These are phyloP conservation scores for Aspergillus cejpii DNA, from an alignment of 2,329 filamentous ascomycete genomes.

Conservation along the genomic window DNA sequence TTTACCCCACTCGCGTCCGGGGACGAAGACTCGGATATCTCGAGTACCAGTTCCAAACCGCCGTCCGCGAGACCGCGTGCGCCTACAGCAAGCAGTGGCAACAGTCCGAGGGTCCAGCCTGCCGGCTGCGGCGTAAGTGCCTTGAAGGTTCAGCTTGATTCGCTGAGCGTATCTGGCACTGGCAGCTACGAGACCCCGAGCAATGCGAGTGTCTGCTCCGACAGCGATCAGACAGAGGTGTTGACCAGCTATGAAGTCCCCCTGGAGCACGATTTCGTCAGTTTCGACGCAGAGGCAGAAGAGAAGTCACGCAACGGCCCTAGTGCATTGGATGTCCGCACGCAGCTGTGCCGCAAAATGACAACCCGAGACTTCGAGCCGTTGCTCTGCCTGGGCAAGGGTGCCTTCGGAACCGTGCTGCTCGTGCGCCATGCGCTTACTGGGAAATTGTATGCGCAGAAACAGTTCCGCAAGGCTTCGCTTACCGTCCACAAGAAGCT, in stretches of 20 bases:
- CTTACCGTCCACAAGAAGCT: constrained; percentile 92
- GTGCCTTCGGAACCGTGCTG: constrained; percentile 89
- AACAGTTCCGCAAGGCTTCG: constrained; percentile 96
- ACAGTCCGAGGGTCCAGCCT: constrained; percentile 47
- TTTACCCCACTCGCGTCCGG: constrained; percentile 41
- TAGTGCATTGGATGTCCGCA: constrained; percentile 51
- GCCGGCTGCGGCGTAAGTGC: constrained; percentile 68
- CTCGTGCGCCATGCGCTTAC: constrained; percentile 85
- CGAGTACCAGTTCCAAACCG: constrained; percentile 32
- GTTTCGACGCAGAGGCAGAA: constrained; percentile 45
- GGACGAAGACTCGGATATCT: constrained; percentile 44
- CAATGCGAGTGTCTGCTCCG: constrained; percentile 55
- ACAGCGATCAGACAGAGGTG: constrained; percentile 61
- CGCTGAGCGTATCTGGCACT: constrained; percentile 59
- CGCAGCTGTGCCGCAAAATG: constrained; percentile 68
- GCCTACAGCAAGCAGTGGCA: constrained; percentile 25
- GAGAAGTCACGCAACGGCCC: constrained; percentile 35
- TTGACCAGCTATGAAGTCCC: constrained; percentile 78
- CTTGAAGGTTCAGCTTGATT: constrained; percentile 73
- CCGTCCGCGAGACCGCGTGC: constrained; percentile 27
- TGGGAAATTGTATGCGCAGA: constrained; percentile 89
- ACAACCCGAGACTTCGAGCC: constrained; percentile 83
- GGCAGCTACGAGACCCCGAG: constrained; percentile 46
- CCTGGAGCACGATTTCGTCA: constrained; percentile 78
- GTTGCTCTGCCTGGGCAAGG: constrained; percentile 87